Evolutionary conservation across 2,329 filamentous ascomycete genomes (phyloP), one percentile per base, ranked within the genome.

Genomic region (Colletotrichum costaricense): DNA sequence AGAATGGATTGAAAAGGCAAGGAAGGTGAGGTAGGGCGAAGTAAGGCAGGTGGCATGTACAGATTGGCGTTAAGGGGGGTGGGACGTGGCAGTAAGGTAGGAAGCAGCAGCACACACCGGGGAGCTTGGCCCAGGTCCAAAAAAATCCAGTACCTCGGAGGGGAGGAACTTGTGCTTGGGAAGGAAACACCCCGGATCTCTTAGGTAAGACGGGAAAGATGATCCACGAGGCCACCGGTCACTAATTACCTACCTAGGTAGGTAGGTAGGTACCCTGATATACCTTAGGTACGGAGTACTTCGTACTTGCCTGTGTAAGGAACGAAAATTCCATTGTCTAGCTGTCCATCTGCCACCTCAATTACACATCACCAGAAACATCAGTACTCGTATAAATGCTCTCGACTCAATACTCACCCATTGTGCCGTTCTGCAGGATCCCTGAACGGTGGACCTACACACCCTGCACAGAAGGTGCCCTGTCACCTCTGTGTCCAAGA

Each of bases 31-130:
- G 57, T 35, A 55, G 54, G 30, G 19, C 24, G 28, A 46, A 42
- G 66, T 63, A 33, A 66, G 55, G 67, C 26, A 70, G 57, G 69
- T 57, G 69, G 69, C 57, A 68, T 33, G 33, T 46, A 69, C 26
- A 64, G 55, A 69, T 65, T 65, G 54, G 66, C 55, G 30, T 54
- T 46, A 19, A 38, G 70, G 69, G 30, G 16, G 30, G 42, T 19
- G 42, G 42, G 42, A 22, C 42, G 19, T 49, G 38, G 38, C 38
- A 42, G 33, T 35, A 35, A 35, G 33, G 33, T 35, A 35, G 33
- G 33, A 35, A 35, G 33, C 33, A 35, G 38, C 14, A 19, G 16
- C 38, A 42, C 6, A 42, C 38, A 49, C 3, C 60, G 64, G 55
- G 55, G 70, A 65, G 66, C 59, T 65, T 59, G 30, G 67, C 66